phyloP scores from a whole-genome alignment of 768 basidiomycete genomes.

The Agrocybe praecox region DNA sequence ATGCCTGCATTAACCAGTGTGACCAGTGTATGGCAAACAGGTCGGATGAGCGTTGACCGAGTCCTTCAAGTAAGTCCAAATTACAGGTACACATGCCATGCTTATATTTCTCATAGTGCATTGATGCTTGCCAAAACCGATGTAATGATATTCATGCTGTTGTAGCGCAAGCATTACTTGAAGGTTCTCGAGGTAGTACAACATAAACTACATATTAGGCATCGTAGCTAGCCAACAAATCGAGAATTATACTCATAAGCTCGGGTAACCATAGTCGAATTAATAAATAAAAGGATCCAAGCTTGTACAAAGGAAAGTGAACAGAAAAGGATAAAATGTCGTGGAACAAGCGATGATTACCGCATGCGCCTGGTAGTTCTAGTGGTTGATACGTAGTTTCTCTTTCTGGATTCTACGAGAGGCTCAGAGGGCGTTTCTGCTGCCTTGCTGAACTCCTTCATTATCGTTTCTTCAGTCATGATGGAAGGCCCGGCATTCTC shows the following conservation, averaged over 20 bases:
- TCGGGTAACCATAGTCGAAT: too few species aligned
- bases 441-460: constrained; percentile 1
- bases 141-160: constrained; percentile 78
- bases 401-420: constrained; percentile 42
- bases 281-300: too few species aligned
- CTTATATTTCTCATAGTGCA: constrained; percentile 47
- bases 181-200: constrained; percentile 16
- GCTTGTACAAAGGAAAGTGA: background rate
- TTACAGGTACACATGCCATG: background rate
- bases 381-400: constrained; percentile 37
- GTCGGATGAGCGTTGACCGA: constrained; percentile 58
- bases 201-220: background rate
- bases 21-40: constrained; percentile 88
- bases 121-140: constrained; percentile 68
- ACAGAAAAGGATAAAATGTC: background rate
- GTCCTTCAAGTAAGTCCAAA: constrained; percentile 52
- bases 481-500: constrained; percentile 9
- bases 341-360: constrained; percentile 14
- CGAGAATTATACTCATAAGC: background rate
- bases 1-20: constrained; percentile 87
- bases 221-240: background rate
- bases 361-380: constrained; percentile 32
- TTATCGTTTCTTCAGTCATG: background rate
- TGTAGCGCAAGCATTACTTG: constrained; percentile 70
- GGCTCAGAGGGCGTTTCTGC: constrained; percentile 25